phyloP scores from a whole-genome alignment of 2,329 filamentous ascomycete genomes.

The Aspergillus sp. region DNA sequence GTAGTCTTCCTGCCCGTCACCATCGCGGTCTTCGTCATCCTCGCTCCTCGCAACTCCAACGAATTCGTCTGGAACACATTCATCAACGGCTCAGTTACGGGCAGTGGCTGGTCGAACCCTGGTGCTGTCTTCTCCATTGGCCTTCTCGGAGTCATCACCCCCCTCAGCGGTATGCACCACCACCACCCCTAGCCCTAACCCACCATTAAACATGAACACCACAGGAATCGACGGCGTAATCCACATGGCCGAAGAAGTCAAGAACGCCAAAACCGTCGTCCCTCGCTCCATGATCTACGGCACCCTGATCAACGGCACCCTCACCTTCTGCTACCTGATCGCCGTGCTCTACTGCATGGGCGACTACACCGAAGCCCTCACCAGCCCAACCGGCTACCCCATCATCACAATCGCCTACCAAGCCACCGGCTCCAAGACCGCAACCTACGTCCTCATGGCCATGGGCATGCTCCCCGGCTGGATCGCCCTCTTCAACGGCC shows the following conservation, averaged over 20 bases:
- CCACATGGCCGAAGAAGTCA: constrained; percentile 50
- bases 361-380: constrained; percentile 38
- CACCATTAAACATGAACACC: background rate
- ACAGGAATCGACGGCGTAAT: constrained; percentile 26
- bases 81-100: constrained; percentile 9
- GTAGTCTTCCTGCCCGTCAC: constrained; percentile 24
- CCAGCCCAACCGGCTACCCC: constrained; percentile 46
- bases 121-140: constrained; percentile 20
- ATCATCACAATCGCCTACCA: constrained; percentile 52
- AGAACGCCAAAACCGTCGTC: constrained; percentile 47
- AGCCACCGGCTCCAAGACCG: constrained; percentile 43
- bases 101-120: constrained; percentile 24
- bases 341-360: constrained; percentile 45
- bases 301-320: constrained; percentile 45
- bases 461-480: constrained; percentile 28
- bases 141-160: constrained; percentile 13
- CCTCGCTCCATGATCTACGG: constrained; percentile 48
- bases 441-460: constrained; percentile 42
- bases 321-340: constrained; percentile 46
- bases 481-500: constrained; percentile 27
- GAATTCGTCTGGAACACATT: constrained; percentile 26
- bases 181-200: background rate
- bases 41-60: constrained; percentile 22
- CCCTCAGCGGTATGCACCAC: constrained; percentile 12
- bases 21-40: constrained; percentile 19